A percentile compares a stretch with the other conserved stretches of the same genome.
Evolutionary conservation across 495 filamentous ascomycete genomes (phyloP).

Genomic region (Neurospora hispaniola): DNA sequence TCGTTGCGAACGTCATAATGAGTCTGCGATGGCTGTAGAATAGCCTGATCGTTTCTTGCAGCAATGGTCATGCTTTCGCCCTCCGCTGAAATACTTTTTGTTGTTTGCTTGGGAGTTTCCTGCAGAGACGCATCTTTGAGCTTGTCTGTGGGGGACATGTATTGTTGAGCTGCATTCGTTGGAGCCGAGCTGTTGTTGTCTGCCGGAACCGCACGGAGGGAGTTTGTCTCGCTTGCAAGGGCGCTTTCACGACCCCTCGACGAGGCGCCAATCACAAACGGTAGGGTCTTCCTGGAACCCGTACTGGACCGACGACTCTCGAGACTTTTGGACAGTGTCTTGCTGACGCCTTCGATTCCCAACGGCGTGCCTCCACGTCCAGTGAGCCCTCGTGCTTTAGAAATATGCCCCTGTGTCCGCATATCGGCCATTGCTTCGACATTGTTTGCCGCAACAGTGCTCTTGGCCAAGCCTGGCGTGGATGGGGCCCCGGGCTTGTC

Average conservation of each 20-base stretch:
- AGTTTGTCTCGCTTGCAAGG: conserved; percentile 41
- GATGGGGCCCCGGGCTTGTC: conserved; percentile 92
- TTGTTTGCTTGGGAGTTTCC: background rate
- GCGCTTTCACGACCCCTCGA: conserved; percentile 32
- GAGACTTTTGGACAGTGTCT: conserved; percentile 73
- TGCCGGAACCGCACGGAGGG: conserved; percentile 27
- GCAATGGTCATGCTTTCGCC: background rate
- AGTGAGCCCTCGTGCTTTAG: conserved; percentile 37
- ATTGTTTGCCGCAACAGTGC: conserved; percentile 78
- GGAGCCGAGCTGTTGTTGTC: conserved; percentile 21
- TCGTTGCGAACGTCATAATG: conserved; percentile 24
- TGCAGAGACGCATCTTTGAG: conserved; percentile 2
- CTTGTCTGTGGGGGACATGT: background rate
- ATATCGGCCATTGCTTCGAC: conserved; percentile 63
- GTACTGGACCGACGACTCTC: conserved; percentile 84
- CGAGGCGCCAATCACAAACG: conserved; percentile 28
- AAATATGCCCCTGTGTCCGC: conserved; percentile 40
- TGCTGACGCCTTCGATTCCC: conserved; percentile 58
- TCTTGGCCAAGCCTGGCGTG: conserved; percentile 79
- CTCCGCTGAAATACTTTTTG: background rate
- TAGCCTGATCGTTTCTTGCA: conserved; percentile 1
- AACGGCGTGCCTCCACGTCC: conserved; percentile 26
- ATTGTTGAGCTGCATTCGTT: conserved; percentile 27
- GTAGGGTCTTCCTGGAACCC: conserved; percentile 58
- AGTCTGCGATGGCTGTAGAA: conserved; percentile 7